Evolutionary conservation across 805 yeast genomes (phyloP), one percentile per base, ranked within the genome.

Genomic region (Zygosaccharomyces lentus): DNA sequence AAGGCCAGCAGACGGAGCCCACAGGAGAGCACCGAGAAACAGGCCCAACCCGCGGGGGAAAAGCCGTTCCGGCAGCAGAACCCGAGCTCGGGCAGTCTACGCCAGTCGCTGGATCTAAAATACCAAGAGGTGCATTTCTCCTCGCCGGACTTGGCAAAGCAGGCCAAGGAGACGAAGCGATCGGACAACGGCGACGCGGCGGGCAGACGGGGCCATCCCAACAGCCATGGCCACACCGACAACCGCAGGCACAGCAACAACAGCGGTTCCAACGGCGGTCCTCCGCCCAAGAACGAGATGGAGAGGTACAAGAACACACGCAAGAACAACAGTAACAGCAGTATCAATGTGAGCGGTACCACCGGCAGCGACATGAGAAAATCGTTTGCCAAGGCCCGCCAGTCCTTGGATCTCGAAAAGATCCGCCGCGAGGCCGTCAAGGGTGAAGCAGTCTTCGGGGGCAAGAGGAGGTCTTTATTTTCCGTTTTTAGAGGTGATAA

Each of bases 351-450:
- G 10, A 41, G 49, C 9, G 35, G 54, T 5, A 25, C 48, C 13
- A 49, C 34, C 15, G 23, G 36, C 40, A 36, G 45, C 37, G 56
- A 51, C 21, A 46, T 53, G 43, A 55, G 51, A 30, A 58, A 52
- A 32, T 54, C 62, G 1, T 51, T 59, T 38, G 50, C 59, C 7
- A 55, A 50, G 35, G 60, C 59, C 1, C 56, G 66, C n/a, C 61
- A 59, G 34, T 62, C 67, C 2, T 46, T 62, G 9, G 67, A 62
- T 37, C 39, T 61, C 37, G 67, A 62, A 35, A 48, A 53, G 40
- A 35, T 54, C 5, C 57, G 61, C 43, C 55, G 58, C 17, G 66
- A 62, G 39, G 53, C 55, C 12, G 26, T 51, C 10, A 49, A 45
- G 19, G 44, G 30, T 21, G 43, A 47, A 16, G 59, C 56, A 6